Evolutionary conservation across 176 grass and related monocot species (phyloP).

Genomic region (Oryza glumipatula): DNA sequence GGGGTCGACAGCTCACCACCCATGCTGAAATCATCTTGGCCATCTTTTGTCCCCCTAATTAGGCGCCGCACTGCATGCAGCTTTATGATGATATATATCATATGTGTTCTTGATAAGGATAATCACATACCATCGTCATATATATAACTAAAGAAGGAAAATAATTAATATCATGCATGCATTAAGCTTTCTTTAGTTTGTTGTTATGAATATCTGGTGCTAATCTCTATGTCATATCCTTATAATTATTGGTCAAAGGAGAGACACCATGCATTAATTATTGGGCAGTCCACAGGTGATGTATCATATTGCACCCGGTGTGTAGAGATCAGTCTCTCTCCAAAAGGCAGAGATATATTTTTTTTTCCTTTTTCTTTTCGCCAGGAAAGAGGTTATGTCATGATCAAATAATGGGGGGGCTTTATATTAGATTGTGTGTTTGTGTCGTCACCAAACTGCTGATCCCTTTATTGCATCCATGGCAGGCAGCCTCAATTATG

Average conservation of each 20-base stretch:
- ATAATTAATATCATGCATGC: neutral
- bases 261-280: constrained; percentile 2
- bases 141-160: constrained; percentile 17
- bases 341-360: neutral
- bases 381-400: constrained; percentile 26
- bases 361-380: neutral
- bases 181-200: neutral
- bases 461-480: constrained; percentile 8
- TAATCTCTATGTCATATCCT: constrained; percentile 2
- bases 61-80: constrained; percentile 25
- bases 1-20: constrained; percentile 12
- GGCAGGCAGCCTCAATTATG: constrained; percentile 27
- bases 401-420: constrained; percentile 44
- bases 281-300: neutral
- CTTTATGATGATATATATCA: neutral
- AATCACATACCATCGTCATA: neutral
- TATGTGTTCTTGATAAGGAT: constrained; percentile 35
- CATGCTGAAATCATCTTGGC: constrained; percentile 16
- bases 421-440: constrained; percentile 28
- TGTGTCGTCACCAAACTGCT: constrained; percentile 9
- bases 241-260: constrained; percentile 30
- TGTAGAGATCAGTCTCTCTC: neutral
- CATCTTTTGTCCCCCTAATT: constrained; percentile 20
- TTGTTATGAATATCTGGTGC: neutral
- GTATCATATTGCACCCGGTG: constrained; percentile 10